phyloP scores from a whole-genome alignment of 495 filamentous ascomycete genomes.

The Talaromyces wortmannii region DNA sequence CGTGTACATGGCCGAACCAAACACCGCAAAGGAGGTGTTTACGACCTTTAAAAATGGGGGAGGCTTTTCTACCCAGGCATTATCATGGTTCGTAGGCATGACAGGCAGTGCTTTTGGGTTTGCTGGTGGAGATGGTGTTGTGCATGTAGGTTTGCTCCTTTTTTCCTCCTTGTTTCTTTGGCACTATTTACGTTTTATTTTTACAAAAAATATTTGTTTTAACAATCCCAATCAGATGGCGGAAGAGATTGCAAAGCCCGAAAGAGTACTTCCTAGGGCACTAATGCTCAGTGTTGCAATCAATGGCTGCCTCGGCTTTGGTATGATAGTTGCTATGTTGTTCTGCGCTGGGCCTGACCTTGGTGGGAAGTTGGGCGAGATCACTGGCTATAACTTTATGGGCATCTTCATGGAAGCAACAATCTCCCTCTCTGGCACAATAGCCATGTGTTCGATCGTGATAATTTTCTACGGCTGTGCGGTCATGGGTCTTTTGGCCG shows the following conservation, averaged over 20 bases:
- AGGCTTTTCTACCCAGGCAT: slow-evolving; percentile 30
- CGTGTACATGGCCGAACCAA: slow-evolving; percentile 43
- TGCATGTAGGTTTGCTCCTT: slow-evolving; percentile 24
- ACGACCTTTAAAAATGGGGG: slow-evolving; percentile 39
- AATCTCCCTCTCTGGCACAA: slow-evolving; percentile 28
- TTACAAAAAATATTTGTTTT: not conserved
- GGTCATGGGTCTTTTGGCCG: slow-evolving; percentile 37
- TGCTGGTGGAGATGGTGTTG: slow-evolving; percentile 27
- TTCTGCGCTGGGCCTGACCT: slow-evolving; percentile 39
- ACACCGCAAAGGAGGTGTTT: slow-evolving; percentile 41
- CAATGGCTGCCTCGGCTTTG: slow-evolving; percentile 42
- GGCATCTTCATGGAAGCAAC: slow-evolving; percentile 39
- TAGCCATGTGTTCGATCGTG: slow-evolving; percentile 36
- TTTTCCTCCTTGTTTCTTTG: not conserved
- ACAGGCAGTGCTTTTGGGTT: slow-evolving; percentile 27
- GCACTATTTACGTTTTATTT: not conserved
- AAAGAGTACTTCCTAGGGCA: slow-evolving; percentile 33
- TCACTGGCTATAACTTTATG: slow-evolving; percentile 38
- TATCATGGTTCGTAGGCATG: slow-evolving; percentile 39
- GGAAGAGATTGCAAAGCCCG: slow-evolving; percentile 43
- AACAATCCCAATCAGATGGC: slow-evolving; percentile 33
- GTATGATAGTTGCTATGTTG: slow-evolving; percentile 38
- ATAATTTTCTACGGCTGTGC: slow-evolving; percentile 28
- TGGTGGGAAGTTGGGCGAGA: slow-evolving; percentile 17
- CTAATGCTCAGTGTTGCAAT: slow-evolving; percentile 34